Conservation (phyloP, 345 rosid species). For the Camelina hispida region DNA sequence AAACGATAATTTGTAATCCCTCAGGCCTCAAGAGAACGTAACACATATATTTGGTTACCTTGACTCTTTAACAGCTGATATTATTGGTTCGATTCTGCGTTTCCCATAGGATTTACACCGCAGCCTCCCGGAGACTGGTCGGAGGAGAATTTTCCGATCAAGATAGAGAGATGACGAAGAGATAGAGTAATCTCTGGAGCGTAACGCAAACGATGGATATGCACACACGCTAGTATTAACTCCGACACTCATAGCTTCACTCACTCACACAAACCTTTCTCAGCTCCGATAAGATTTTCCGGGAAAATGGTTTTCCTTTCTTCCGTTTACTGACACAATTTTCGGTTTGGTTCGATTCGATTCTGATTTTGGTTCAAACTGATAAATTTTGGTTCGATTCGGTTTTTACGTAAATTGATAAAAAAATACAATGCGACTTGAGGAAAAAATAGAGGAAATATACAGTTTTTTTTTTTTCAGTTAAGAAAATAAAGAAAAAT, state of each 20-base stretch:
- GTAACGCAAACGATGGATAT: constrained; percentile 24
- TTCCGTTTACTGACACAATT: background rate
- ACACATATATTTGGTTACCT: constrained; percentile 25
- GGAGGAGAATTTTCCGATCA: constrained; percentile 26
- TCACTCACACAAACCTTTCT: background rate
- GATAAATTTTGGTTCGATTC: too few relatives aligned
- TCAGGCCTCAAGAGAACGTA: background rate
- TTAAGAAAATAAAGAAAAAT: background rate
- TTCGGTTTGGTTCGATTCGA: background rate
- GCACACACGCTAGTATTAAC: constrained; percentile 20
- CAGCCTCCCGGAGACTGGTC: constrained; percentile 8
- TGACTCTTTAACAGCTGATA: constrained; percentile 9
- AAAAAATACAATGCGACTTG: background rate
- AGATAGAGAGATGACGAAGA: constrained; percentile 11
- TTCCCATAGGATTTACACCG: background rate
- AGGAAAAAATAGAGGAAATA: background rate
- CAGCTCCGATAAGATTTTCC: constrained; percentile 1
- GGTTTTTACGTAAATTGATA: background rate
- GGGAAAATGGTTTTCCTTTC: background rate
- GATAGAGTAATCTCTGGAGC: constrained; percentile 11
- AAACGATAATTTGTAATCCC: background rate
- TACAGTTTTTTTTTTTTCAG: constrained; percentile 7
- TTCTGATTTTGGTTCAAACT: background rate
- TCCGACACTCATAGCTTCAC: constrained; percentile 27
- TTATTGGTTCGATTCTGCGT: constrained; percentile 18